Evolutionary conservation across 306 rosid genomes (phyloP).

Genomic region (Phaseolus lunatus): DNA sequence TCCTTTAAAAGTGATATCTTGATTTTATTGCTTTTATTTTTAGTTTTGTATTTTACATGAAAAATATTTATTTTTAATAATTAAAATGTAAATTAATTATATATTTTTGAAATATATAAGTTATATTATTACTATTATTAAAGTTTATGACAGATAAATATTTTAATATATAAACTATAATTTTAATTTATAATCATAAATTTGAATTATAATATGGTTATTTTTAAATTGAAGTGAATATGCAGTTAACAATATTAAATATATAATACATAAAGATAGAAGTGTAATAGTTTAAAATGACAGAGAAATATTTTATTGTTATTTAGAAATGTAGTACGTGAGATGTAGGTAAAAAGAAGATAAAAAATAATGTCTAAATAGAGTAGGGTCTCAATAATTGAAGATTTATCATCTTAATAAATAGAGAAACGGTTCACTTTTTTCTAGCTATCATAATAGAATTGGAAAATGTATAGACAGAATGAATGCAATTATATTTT

Average conservation of each 20-base stretch:
- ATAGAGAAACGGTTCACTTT: not conserved
- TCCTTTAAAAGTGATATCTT: not conserved
- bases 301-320: not conserved
- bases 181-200: not conserved
- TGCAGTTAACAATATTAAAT: not conserved
- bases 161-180: not conserved
- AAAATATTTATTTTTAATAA: not conserved
- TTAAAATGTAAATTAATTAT: not conserved
- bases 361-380: not conserved
- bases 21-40: not conserved
- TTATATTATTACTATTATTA: not conserved
- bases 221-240: not conserved
- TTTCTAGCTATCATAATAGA: not conserved
- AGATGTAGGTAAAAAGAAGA: not conserved
- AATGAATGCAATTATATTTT: slow-evolving; percentile 8
- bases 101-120: not conserved
- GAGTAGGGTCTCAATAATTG: not conserved
- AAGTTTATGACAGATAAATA: not conserved
- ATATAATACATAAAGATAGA: not conserved
- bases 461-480: slow-evolving; percentile 1
- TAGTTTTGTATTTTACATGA: not conserved
- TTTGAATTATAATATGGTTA: not conserved
- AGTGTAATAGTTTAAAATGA: not conserved
- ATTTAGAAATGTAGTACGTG: not conserved
- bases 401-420: not conserved